phyloP scores from a whole-genome alignment of 2,329 filamentous ascomycete species.

The Xenoacremonium recifei region DNA sequence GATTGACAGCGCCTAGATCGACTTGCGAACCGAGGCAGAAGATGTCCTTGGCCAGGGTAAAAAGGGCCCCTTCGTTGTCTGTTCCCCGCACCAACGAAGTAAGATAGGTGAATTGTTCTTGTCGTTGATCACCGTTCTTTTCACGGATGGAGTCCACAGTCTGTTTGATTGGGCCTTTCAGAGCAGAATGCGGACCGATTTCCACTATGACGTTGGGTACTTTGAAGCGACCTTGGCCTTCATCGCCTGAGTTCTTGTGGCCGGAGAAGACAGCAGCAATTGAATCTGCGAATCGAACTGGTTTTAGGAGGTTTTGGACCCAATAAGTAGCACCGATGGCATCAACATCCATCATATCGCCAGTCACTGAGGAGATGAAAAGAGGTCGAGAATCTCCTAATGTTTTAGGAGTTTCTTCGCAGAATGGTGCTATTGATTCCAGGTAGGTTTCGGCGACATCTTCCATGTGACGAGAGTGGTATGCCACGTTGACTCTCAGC shows the following conservation, averaged over 20 bases:
- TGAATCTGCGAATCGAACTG: slow-evolving; percentile 5
- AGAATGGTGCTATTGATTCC: slow-evolving; percentile 3
- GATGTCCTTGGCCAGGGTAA: background rate
- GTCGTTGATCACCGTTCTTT: slow-evolving; percentile 29
- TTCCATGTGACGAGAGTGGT: slow-evolving; percentile 11
- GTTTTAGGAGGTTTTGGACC: slow-evolving; percentile 3
- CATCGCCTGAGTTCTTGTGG: background rate
- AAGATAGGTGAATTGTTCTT: slow-evolving; percentile 6
- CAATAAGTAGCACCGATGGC: slow-evolving; percentile 6
- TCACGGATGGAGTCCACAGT: slow-evolving; percentile 30
- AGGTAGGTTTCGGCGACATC: slow-evolving; percentile 5
- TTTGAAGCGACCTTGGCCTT: too few relatives aligned
- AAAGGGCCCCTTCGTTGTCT: background rate
- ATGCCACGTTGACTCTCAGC: slow-evolving; percentile 8
- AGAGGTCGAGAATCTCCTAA: background rate
- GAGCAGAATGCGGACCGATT: slow-evolving; percentile 46
- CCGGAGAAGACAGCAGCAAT: background rate
- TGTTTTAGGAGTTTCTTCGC: slow-evolving; percentile 1
- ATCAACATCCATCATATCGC: slow-evolving; percentile 1
- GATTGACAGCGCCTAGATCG: background rate
- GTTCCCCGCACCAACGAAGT: slow-evolving; percentile 1
- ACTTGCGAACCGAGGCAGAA: background rate
- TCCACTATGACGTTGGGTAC: slow-evolving; percentile 27
- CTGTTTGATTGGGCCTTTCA: slow-evolving; percentile 48
- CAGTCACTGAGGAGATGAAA: slow-evolving; percentile 6